Conservation (phyloP, 345 rosid genomes). For the Turnera subulata region DNA sequence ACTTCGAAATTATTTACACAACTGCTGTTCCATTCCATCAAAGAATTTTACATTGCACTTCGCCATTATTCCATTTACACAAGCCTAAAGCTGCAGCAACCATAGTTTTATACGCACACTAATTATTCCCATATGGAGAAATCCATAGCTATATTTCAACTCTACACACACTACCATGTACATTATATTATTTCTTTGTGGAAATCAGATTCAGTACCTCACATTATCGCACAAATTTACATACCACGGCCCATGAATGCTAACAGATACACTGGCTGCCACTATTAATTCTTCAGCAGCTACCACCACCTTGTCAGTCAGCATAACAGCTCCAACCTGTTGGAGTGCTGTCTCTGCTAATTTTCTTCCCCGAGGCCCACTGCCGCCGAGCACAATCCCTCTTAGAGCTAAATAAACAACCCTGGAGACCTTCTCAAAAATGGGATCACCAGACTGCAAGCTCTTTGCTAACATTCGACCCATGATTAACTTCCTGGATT, state of each 20-base stretch:
- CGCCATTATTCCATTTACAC: too few relatives aligned
- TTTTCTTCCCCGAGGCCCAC: slow-evolving; percentile 43
- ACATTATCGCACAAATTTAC: slow-evolving; percentile 21
- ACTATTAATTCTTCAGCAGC: slow-evolving; percentile 53
- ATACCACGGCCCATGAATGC: slow-evolving; percentile 75
- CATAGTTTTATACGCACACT: too few relatives aligned
- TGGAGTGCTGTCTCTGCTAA: slow-evolving; percentile 54
- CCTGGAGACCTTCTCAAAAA: slow-evolving; percentile 62
- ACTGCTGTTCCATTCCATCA: too few relatives aligned
- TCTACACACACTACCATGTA: too few relatives aligned
- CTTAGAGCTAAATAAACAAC: slow-evolving; percentile 62
- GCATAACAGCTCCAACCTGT: slow-evolving; percentile 52
- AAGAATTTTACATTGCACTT: too few relatives aligned
- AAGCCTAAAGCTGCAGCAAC: too few relatives aligned
- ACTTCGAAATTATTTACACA: too few relatives aligned
- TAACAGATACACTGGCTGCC: slow-evolving; percentile 55
- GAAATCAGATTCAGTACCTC: too few relatives aligned
- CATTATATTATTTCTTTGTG: too few relatives aligned
- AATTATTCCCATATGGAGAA: too few relatives aligned
- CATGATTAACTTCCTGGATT: slow-evolving; percentile 52
- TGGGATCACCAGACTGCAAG: slow-evolving; percentile 69
- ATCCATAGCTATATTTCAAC: too few relatives aligned
- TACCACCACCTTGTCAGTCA: slow-evolving; percentile 55
- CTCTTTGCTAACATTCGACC: slow-evolving; percentile 64
- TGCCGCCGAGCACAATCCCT: slow-evolving; percentile 65